Percentiles rank a stretch among this genome's conserved stretches.
Evolutionary conservation across 2,329 filamentous ascomycete genomes (phyloP).

Genomic region (Graphilbum fragrans): DNA sequence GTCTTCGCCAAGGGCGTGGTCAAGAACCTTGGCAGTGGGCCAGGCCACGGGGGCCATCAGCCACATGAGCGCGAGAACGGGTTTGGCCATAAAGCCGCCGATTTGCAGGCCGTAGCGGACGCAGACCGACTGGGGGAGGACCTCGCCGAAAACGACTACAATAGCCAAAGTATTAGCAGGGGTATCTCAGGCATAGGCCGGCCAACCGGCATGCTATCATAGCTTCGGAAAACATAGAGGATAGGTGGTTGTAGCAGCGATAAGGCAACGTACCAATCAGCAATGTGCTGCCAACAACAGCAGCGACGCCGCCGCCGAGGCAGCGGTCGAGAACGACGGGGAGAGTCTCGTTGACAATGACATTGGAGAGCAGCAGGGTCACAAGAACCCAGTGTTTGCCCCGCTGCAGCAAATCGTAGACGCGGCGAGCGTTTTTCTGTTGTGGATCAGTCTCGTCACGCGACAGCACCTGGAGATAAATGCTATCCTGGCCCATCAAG

Average conservation of each 20-base stretch:
- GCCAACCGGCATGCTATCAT: no score
- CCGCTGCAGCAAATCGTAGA: slow-evolving; percentile 66
- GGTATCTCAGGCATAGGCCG: not conserved
- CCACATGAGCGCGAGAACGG: slow-evolving; percentile 85
- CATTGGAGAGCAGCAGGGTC: slow-evolving; percentile 85
- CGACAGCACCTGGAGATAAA: slow-evolving; percentile 90
- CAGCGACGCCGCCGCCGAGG: slow-evolving; percentile 86
- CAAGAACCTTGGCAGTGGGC: slow-evolving; percentile 91
- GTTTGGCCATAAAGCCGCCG: slow-evolving; percentile 83
- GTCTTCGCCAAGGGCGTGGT: slow-evolving; percentile 84
- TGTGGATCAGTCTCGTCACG: slow-evolving; percentile 77
- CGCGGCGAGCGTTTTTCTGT: slow-evolving; percentile 70
- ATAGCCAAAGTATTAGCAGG: no score
- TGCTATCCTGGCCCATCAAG: slow-evolving; percentile 70
- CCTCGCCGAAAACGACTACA: slow-evolving; percentile 91
- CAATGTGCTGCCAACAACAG: slow-evolving; percentile 84
- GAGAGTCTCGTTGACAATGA: slow-evolving; percentile 94
- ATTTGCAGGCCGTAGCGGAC: slow-evolving; percentile 93
- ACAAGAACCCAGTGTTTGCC: slow-evolving; percentile 99
- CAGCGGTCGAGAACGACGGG: slow-evolving; percentile 92
- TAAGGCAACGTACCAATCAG: slow-evolving; percentile 61
- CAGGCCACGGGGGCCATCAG: slow-evolving; percentile 80
- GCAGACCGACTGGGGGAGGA: slow-evolving; percentile 91
- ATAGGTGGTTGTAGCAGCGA: not conserved
- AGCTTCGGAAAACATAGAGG: no score